Conservation (phyloP, 768 basidiomycete species). For the Tulasnella sp. region DNA sequence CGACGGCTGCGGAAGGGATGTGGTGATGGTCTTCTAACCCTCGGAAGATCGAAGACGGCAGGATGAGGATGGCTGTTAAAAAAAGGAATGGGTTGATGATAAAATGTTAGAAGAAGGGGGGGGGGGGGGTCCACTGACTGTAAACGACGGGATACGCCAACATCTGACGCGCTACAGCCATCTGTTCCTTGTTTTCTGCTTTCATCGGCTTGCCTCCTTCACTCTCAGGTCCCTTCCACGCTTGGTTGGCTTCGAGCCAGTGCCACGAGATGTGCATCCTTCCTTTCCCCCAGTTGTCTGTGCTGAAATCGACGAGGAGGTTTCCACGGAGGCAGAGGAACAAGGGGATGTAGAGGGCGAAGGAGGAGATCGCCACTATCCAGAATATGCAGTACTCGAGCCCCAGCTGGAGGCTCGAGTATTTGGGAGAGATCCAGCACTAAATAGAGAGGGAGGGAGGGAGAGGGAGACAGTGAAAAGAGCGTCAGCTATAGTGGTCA, state of each 20-base stretch:
- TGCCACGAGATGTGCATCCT: conserved; percentile 25
- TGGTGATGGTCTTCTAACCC: conserved; percentile 23
- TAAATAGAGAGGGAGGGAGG: conserved; percentile 21
- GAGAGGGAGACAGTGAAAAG: too few relatives aligned
- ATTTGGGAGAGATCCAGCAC: conserved; percentile 40
- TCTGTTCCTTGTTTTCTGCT: not conserved
- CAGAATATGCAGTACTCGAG: conserved; percentile 47
- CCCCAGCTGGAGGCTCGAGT: conserved; percentile 31
- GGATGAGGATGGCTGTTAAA: conserved; percentile 18
- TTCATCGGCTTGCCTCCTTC: too few relatives aligned
- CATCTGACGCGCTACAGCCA: not conserved
- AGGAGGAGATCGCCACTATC: conserved; percentile 34
- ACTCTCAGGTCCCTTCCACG: not conserved
- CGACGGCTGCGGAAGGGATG: conserved; percentile 30
- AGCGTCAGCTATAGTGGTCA: too few relatives aligned
- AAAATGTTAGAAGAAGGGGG: not conserved
- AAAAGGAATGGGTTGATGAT: not conserved
- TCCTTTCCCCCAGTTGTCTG: conserved; percentile 1
- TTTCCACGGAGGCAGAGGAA: conserved; percentile 33
- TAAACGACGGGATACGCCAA: not conserved
- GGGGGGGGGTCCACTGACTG: not conserved
- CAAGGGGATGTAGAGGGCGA: conserved; percentile 36
- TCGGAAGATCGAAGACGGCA: conserved; percentile 35
- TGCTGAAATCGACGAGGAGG: conserved; percentile 27
- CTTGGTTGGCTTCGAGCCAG: conserved; percentile 40